Evolutionary conservation across 352 stramenopile genomes (phyloP).

Genomic region (Globisporangium takayamanum): DNA sequence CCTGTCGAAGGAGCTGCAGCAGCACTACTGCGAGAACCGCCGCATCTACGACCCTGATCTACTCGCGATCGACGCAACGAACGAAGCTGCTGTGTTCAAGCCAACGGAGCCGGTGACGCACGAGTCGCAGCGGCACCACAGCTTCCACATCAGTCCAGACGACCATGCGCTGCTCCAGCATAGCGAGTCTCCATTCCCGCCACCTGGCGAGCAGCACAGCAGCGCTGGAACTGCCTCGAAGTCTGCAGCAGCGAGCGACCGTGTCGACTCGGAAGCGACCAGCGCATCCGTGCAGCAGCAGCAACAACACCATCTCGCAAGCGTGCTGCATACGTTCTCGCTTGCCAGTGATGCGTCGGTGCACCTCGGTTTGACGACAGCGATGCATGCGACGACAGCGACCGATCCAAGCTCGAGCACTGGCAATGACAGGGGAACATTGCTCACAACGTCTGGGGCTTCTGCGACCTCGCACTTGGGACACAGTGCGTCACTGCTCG

Average conservation of each 20-base stretch:
- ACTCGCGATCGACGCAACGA: slow-evolving; percentile 48
- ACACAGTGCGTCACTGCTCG: neutral
- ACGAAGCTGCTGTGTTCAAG: slow-evolving; percentile 20
- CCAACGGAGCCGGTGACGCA: neutral
- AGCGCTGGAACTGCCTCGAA: neutral
- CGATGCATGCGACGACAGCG: neutral
- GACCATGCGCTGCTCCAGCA: neutral
- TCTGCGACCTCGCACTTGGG: neutral
- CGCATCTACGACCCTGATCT: slow-evolving; percentile 73
- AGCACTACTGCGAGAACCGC: slow-evolving; percentile 74
- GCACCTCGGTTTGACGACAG: neutral
- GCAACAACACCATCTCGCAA: neutral
- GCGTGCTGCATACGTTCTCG: slow-evolving; percentile 2
- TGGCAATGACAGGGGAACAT: neutral
- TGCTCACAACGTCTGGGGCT: neutral
- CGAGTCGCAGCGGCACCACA: neutral
- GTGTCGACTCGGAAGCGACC: neutral
- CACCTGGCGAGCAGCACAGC: neutral
- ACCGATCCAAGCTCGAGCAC: neutral
- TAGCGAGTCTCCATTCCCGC: neutral
- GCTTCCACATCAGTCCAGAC: slow-evolving; percentile 1
- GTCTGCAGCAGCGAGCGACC: neutral
- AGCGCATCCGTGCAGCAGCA: neutral
- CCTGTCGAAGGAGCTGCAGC: slow-evolving; percentile 60
- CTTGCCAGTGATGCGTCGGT: neutral